Conservation (phyloP, 192 early-diverging fungal genomes). For the Ambispora gerdemannii region DNA sequence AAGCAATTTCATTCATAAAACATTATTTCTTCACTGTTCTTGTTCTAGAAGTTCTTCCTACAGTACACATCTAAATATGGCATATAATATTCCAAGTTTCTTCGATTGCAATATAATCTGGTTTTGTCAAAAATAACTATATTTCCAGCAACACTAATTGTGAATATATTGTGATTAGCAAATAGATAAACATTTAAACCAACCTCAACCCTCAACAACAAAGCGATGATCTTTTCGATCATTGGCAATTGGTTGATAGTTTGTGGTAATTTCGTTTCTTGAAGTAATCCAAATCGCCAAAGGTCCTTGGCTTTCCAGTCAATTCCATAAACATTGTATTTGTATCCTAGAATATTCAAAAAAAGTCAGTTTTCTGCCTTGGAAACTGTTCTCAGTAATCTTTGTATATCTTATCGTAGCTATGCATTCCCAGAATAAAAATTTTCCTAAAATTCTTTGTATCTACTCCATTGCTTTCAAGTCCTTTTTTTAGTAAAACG, state of each 20-base stretch:
- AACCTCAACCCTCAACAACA: slow-evolving; percentile 15
- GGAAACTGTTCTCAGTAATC: background rate
- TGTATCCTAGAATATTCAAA: slow-evolving; percentile 18
- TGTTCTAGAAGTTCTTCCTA: too few relatives aligned
- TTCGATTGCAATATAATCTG: background rate
- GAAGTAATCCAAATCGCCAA: slow-evolving; percentile 10
- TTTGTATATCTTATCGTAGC: background rate
- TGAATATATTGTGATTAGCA: background rate
- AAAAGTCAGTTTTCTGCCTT: background rate
- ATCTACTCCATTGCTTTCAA: background rate
- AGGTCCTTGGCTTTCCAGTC: slow-evolving; percentile 22
- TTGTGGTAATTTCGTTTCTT: slow-evolving; percentile 20
- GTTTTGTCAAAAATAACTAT: background rate
- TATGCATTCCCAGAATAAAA: slow-evolving; percentile 2
- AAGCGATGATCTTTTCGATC: slow-evolving; percentile 14
- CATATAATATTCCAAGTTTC: too few relatives aligned
- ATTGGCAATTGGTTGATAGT: background rate
- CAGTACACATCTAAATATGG: too few relatives aligned
- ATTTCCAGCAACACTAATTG: background rate
- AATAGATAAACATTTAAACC: background rate
- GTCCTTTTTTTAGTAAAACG: background rate
- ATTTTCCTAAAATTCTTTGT: background rate
- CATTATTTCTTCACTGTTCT: too few relatives aligned
- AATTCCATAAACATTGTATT: slow-evolving; percentile 28
- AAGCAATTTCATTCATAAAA: too few relatives aligned